These are phyloP conservation scores for Amanita polypyramis DNA, from an alignment of 768 basidiomycete genomes.

Conservation along the genomic window DNA sequence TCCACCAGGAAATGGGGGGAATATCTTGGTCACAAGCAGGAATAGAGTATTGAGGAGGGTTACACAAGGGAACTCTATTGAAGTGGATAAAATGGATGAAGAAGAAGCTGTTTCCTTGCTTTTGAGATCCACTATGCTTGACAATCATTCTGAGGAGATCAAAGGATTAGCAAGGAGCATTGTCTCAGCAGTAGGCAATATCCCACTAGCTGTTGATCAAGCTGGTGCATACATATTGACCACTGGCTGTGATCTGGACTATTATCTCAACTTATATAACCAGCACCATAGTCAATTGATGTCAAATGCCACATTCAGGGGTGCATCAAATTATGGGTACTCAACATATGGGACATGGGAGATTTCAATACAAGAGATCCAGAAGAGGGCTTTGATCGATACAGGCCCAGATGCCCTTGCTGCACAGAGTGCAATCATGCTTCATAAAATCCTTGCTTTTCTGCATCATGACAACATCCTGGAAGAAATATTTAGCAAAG, in stretches of 20 bases:
- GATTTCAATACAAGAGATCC: background rate
- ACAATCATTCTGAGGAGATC: background rate
- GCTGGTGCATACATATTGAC: constrained; percentile 11
- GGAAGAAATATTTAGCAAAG: background rate
- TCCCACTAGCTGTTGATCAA: constrained; percentile 11
- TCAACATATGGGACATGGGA: constrained; percentile 1
- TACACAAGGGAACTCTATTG: background rate
- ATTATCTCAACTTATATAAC: background rate
- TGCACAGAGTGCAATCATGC: background rate
- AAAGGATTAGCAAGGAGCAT: constrained; percentile 2
- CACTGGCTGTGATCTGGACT: constrained; percentile 7
- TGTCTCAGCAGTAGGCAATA: background rate
- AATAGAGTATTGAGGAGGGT: constrained; percentile 6
- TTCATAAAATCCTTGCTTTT: background rate
- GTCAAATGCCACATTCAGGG: background rate
- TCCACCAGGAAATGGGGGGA: constrained; percentile 11
- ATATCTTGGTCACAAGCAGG: constrained; percentile 12
- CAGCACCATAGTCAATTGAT: background rate
- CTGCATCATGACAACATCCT: background rate
- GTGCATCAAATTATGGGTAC: background rate
- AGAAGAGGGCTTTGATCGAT: background rate
- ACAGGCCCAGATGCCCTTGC: background rate
- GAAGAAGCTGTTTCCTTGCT: constrained; percentile 11
- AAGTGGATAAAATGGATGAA: constrained; percentile 10
- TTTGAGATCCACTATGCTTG: constrained; percentile 7